A percentile compares a stretch with the other conserved stretches of the same genome.
These are phyloP conservation scores for Rheum nobile DNA, from an alignment of 148 eudicot genomes.

Conservation along the genomic window DNA sequence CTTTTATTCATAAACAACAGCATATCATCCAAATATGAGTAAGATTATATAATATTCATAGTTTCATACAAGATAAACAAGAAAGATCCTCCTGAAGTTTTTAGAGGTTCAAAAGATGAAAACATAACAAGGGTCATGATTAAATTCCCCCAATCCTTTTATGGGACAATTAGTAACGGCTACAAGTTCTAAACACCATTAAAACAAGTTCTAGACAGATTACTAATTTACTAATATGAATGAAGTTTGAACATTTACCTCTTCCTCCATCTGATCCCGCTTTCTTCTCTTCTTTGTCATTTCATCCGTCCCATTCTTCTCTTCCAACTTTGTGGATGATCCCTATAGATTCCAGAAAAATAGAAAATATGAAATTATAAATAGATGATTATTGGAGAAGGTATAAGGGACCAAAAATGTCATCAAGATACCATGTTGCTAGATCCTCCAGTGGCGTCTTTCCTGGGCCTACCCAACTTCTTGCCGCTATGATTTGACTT, in stretches of 20 bases:
- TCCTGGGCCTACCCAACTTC: conserved; percentile 22
- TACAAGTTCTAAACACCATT: background rate
- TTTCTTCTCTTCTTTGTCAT: conserved; percentile 24
- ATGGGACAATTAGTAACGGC: background rate
- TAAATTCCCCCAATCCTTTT: background rate
- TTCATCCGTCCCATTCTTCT: conserved; percentile 16
- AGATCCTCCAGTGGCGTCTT: conserved; percentile 21
- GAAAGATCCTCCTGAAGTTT: background rate
- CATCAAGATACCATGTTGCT: conserved; percentile 26
- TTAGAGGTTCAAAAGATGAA: background rate
- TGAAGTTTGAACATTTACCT: conserved; percentile 17
- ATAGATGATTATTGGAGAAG: background rate
- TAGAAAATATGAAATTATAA: background rate
- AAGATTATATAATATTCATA: background rate
- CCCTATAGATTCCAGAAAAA: conserved; percentile 12
- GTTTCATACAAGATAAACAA: background rate
- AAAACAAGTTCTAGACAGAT: background rate
- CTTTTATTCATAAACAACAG: background rate
- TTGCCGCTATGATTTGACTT: conserved; percentile 7
- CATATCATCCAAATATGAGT: background rate
- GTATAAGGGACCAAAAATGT: background rate
- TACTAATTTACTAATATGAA: background rate
- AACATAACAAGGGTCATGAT: background rate
- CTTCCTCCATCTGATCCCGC: conserved; percentile 24
- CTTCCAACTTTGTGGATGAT: conserved; percentile 17